A percentile compares a stretch with the other conserved stretches of the same genome.
Conservation (phyloP, 2,329 filamentous ascomycete genomes). For the Scedosporium dehoogii region DNA sequence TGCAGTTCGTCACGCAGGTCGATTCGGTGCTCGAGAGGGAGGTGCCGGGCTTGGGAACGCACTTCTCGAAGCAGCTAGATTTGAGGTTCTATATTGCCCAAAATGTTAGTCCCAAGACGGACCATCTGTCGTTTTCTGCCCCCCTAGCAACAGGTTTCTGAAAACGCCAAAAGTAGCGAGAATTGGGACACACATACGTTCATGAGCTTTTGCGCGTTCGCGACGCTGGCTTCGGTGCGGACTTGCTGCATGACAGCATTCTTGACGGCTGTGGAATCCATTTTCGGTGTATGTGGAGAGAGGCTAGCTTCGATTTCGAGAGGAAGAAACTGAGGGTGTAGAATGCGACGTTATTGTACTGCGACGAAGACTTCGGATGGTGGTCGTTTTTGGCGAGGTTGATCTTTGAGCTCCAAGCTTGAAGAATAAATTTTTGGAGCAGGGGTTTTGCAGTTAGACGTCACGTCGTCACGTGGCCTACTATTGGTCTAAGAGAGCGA, state of each 20-base stretch:
- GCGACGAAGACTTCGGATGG: too few relatives aligned
- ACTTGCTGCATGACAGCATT: conserved; percentile 56
- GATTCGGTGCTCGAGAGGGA: conserved; percentile 59
- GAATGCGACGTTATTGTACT: not conserved
- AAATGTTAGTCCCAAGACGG: not conserved
- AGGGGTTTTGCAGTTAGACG: not conserved
- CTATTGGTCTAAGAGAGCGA: too few relatives aligned
- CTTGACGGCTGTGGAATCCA: conserved; percentile 51
- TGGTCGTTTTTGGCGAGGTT: too few relatives aligned
- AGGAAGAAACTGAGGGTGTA: not conserved
- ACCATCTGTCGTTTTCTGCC: not conserved
- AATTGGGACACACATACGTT: conserved; percentile 37
- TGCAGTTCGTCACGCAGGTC: conserved; percentile 63
- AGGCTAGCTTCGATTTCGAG: not conserved
- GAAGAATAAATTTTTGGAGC: not conserved
- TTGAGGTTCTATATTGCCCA: conserved; percentile 56
- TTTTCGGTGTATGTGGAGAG: conserved; percentile 17
- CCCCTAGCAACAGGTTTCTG: not conserved
- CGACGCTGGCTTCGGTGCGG: conserved; percentile 51
- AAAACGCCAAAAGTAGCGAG: not conserved
- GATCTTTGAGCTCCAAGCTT: not conserved
- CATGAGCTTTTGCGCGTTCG: conserved; percentile 61
- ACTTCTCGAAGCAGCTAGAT: conserved; percentile 71
- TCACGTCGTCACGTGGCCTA: too few relatives aligned
- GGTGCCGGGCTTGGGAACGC: conserved; percentile 58